These are phyloP conservation scores for Lentinula boryana DNA, from an alignment of 768 basidiomycete genomes.

Conservation along the genomic window DNA sequence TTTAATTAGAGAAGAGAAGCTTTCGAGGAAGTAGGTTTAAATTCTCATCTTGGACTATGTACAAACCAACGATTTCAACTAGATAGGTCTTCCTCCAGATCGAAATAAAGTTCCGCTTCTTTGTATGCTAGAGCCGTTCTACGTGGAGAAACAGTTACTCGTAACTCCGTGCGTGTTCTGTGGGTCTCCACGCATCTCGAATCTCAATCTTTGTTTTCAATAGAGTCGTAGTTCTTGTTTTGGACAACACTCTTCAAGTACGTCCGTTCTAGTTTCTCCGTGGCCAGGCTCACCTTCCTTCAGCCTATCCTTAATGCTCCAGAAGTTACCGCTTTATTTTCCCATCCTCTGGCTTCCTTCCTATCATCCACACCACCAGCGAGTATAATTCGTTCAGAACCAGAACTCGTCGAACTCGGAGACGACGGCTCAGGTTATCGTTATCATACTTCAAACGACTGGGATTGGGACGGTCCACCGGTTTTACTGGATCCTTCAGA, in stretches of 20 bases:
- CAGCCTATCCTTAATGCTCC: conserved; percentile 76
- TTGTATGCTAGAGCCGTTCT: conserved; percentile 74
- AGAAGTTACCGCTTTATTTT: conserved; percentile 80
- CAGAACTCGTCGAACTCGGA: conserved; percentile 37
- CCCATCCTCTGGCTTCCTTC: conserved; percentile 76
- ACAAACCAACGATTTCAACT: background rate
- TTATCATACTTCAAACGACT: conserved; percentile 64
- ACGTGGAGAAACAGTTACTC: conserved; percentile 64
- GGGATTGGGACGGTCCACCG: conserved; percentile 34
- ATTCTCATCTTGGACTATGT: background rate
- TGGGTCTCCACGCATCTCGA: background rate
- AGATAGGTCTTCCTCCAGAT: conserved; percentile 84
- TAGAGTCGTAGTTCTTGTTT: conserved; percentile 82
- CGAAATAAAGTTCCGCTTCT: conserved; percentile 63
- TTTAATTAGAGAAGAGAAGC: conserved; percentile 72
- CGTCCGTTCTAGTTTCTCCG: conserved; percentile 9
- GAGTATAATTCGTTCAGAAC: conserved; percentile 30
- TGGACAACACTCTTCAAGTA: conserved; percentile 72
- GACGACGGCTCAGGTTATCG: conserved; percentile 14
- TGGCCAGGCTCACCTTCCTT: background rate
- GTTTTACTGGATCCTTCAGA: background rate
- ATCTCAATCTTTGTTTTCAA: background rate
- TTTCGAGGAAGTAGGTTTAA: conserved; percentile 69
- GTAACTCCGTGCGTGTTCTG: conserved; percentile 74
- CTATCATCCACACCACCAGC: conserved; percentile 50